These are phyloP conservation scores for Naumovozyma baii DNA, from an alignment of 805 yeast species.

Conservation along the genomic window DNA sequence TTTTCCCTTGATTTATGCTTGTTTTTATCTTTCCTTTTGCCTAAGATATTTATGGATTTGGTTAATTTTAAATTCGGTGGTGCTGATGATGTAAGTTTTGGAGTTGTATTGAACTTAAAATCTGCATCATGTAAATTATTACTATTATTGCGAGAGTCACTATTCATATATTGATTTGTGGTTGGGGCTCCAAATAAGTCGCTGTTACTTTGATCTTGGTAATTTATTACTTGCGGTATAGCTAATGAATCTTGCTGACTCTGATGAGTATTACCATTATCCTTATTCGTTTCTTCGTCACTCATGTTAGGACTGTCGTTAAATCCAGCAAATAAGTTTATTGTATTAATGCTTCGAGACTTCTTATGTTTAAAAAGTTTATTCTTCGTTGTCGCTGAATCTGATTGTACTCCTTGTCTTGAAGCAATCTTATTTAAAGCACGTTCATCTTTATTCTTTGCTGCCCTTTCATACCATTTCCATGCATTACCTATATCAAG, in stretches of 20 bases:
- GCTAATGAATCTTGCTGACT: too few species aligned
- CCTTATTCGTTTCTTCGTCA: neutral
- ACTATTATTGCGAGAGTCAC: neutral
- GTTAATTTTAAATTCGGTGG: neutral
- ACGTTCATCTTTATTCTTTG: slow-evolving; percentile 45
- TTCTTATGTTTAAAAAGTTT: slow-evolving; percentile 8
- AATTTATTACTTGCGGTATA: too few species aligned
- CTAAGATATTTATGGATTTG: neutral
- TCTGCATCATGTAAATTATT: neutral
- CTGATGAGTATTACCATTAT: neutral
- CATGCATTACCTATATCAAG: slow-evolving; percentile 47
- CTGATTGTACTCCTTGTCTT: neutral
- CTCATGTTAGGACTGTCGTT: slow-evolving; percentile 1
- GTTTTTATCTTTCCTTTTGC: neutral
- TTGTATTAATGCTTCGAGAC: slow-evolving; percentile 14
- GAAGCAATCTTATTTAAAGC: slow-evolving; percentile 34
- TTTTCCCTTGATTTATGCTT: slow-evolving; percentile 1
- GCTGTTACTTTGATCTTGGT: too few species aligned
- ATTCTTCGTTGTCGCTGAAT: slow-evolving; percentile 1
- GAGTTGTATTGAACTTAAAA: neutral
- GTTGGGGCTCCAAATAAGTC: neutral
- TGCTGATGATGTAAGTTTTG: slow-evolving; percentile 1
- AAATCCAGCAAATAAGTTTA: slow-evolving; percentile 14
- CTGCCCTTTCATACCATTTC: slow-evolving; percentile 70
- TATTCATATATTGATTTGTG: neutral